These are phyloP conservation scores for Diaporthe capsici DNA, from an alignment of 2,329 filamentous ascomycete species.

Conservation along the genomic window DNA sequence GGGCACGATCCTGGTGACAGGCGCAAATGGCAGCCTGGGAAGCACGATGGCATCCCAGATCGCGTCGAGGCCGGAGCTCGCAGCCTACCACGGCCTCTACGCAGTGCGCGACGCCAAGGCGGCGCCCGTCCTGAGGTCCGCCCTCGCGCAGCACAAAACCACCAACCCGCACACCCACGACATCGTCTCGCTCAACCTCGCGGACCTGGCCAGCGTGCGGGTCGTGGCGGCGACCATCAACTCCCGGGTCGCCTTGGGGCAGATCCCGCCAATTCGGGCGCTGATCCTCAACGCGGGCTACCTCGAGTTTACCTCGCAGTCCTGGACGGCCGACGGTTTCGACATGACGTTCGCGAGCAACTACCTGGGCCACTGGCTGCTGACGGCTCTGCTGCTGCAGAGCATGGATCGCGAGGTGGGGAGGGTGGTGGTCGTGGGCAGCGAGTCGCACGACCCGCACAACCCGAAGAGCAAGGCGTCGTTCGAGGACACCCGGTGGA, in stretches of 20 bases:
- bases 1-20: slow-evolving; percentile 45
- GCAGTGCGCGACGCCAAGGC: slow-evolving; percentile 52
- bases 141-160: slow-evolving; percentile 43
- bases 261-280: slow-evolving; percentile 55
- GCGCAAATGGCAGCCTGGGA: slow-evolving; percentile 56
- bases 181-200: slow-evolving; percentile 51
- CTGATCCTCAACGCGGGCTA: slow-evolving; percentile 54
- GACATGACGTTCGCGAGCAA: slow-evolving; percentile 46
- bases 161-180: slow-evolving; percentile 49
- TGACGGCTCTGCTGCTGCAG: slow-evolving; percentile 45
- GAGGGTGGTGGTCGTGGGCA: slow-evolving; percentile 44
- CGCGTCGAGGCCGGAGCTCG: slow-evolving; percentile 48
- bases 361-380: slow-evolving; percentile 49
- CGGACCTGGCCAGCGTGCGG: slow-evolving; percentile 48
- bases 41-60: slow-evolving; percentile 52
- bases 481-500: slow-evolving; percentile 4
- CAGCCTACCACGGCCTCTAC: slow-evolving; percentile 54
- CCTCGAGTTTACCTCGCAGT: slow-evolving; percentile 45
- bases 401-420: slow-evolving; percentile 45
- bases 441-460: slow-evolving; percentile 38
- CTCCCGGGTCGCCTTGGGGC: slow-evolving; percentile 47
- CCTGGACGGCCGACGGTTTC: slow-evolving; percentile 40
- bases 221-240: slow-evolving; percentile 49
- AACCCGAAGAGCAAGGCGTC: slow-evolving; percentile 24
- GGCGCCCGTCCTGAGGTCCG: slow-evolving; percentile 48